phyloP scores from a whole-genome alignment of 2,329 filamentous ascomycete species.

The Fusarium sp. region DNA sequence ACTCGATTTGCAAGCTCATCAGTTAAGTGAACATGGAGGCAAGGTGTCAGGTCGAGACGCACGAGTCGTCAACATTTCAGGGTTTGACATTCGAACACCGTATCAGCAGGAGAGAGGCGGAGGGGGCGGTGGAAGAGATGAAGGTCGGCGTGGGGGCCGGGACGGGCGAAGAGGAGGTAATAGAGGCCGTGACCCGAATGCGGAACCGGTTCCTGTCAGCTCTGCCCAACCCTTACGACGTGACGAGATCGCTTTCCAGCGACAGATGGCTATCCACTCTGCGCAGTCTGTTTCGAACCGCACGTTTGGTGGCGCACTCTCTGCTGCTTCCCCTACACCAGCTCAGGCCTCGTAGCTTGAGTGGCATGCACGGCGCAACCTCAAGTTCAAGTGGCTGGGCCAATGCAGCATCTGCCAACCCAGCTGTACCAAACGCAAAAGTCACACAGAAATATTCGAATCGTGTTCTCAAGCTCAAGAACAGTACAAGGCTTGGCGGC shows the following conservation, averaged over 20 bases:
- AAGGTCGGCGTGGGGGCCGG: slow-evolving; percentile 66
- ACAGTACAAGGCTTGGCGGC: slow-evolving; percentile 64
- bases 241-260: slow-evolving; percentile 91
- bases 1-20: slow-evolving; percentile 94
- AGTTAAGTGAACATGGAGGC: slow-evolving; percentile 85
- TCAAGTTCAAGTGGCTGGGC: slow-evolving; percentile 71
- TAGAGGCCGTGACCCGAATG: slow-evolving; percentile 87
- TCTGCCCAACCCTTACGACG: slow-evolving; percentile 84
- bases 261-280: slow-evolving; percentile 91
- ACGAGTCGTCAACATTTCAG: slow-evolving; percentile 85
- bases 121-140: slow-evolving; percentile 58
- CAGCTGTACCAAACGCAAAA: slow-evolving; percentile 54
- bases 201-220: slow-evolving; percentile 80
- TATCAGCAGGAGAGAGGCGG: slow-evolving; percentile 73
- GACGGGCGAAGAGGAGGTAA: slow-evolving; percentile 60
- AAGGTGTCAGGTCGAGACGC: slow-evolving; percentile 89
- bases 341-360: slow-evolving; percentile 63
- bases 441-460: slow-evolving; percentile 65
- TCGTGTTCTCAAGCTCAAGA: slow-evolving; percentile 70
- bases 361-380: slow-evolving; percentile 74
- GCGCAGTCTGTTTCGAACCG: slow-evolving; percentile 83
- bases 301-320: slow-evolving; percentile 87
- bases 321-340: slow-evolving; percentile 54
- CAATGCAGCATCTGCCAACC: slow-evolving; percentile 71
- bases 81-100: slow-evolving; percentile 82